Conservation (phyloP, 352 stramenopile genomes). For the Pythium coloratum region DNA sequence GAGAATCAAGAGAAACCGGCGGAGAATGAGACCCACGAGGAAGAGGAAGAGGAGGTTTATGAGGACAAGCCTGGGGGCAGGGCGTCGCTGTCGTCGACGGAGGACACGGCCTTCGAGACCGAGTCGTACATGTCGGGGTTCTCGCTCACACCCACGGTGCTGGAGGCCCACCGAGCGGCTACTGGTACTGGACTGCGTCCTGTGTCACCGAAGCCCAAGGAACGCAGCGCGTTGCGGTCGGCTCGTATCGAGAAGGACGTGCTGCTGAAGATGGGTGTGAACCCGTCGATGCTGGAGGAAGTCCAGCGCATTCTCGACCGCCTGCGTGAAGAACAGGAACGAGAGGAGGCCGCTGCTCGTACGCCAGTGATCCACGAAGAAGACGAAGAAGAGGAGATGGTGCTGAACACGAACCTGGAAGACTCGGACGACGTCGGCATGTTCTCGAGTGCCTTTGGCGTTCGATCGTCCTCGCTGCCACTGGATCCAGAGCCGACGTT, state of each 20-base stretch:
- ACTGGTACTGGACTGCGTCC: no score
- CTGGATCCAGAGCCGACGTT: conserved; percentile 20
- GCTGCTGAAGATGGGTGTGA: conserved; percentile 69
- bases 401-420: conserved; percentile 24
- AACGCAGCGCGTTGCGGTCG: conserved; percentile 42
- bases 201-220: conserved; percentile 16
- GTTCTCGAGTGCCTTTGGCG: conserved; percentile 45
- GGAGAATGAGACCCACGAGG: conserved; percentile 8
- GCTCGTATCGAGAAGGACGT: conserved; percentile 77
- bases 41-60: conserved; percentile 17
- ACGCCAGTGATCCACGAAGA: conserved; percentile 19
- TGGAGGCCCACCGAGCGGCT: neutral
- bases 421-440: conserved; percentile 40
- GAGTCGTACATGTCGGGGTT: conserved; percentile 47
- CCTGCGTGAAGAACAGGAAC: conserved; percentile 50
- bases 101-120: conserved; percentile 61
- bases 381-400: conserved; percentile 31
- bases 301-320: conserved; percentile 67
- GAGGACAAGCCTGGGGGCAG: conserved; percentile 37
- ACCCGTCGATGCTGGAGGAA: conserved; percentile 68
- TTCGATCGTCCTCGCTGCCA: conserved; percentile 27
- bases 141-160: conserved; percentile 6
- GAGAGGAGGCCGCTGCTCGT: conserved; percentile 1
- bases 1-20: conserved; percentile 6
- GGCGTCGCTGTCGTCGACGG: conserved; percentile 42